phyloP scores from a whole-genome alignment of 148 eudicot species.

The Spergularia bocconei region DNA sequence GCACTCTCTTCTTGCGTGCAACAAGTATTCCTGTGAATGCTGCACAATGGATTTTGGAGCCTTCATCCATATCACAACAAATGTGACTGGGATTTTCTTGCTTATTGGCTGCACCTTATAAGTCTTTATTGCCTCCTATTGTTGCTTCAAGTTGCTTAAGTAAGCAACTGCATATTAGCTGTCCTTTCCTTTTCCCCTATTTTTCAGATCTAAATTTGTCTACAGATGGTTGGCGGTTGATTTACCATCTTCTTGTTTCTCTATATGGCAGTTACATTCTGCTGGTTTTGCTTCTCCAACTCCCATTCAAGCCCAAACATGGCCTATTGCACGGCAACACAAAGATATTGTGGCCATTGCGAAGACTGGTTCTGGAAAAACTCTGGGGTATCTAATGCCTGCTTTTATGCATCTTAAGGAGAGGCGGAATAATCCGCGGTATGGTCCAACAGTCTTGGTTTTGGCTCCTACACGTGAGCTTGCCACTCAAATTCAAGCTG shows the following conservation, averaged over 20 bases:
- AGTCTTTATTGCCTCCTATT: constrained; percentile 82
- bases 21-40: constrained; percentile 83
- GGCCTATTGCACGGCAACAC: constrained; percentile 92
- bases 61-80: constrained; percentile 75
- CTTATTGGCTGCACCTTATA: constrained; percentile 72
- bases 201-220: constrained; percentile 5
- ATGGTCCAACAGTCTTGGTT: constrained; percentile 90
- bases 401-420: constrained; percentile 81
- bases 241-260: constrained; percentile 15
- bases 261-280: constrained; percentile 56
- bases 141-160: constrained; percentile 98
- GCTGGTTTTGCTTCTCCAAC: constrained; percentile 94
- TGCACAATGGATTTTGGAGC: constrained; percentile 98
- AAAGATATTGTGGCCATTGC: constrained; percentile 98
- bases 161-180: constrained; percentile 83
- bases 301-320: constrained; percentile 98
- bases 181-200: constrained; percentile 23
- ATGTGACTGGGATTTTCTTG: constrained; percentile 90
- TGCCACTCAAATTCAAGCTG: constrained; percentile 91
- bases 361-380: constrained; percentile 98
- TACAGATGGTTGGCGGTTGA: background rate
- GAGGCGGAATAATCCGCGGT: constrained; percentile 63
- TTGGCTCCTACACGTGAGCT: constrained; percentile 98
- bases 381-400: constrained; percentile 90
- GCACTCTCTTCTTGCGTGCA: constrained; percentile 52